Evolutionary conservation across 2,329 filamentous ascomycete genomes (phyloP).

Genomic region (Penicillium sp.): DNA sequence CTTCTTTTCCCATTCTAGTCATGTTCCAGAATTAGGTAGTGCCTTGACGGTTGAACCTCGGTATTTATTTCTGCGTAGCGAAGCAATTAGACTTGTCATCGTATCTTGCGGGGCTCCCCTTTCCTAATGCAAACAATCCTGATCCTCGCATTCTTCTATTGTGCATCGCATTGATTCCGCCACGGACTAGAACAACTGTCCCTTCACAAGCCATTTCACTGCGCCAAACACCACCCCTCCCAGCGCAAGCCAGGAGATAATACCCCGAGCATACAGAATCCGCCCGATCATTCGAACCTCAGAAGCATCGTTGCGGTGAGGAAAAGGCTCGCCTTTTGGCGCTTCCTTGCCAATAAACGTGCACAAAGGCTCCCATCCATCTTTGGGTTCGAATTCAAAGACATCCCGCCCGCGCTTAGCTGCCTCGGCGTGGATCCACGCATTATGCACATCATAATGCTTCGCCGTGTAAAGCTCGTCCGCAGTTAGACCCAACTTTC

Average conservation of each 20-base stretch:
- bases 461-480: slow-evolving; percentile 5
- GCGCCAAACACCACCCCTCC: slow-evolving; percentile 1
- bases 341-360: neutral
- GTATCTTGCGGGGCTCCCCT: too few species aligned
- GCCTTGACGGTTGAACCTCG: too few species aligned
- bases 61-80: too few species aligned
- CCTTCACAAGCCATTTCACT: slow-evolving; percentile 1
- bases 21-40: too few species aligned
- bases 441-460: slow-evolving; percentile 12
- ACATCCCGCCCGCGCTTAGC: slow-evolving; percentile 7
- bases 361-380: slow-evolving; percentile 11
- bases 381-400: slow-evolving; percentile 6
- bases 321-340: slow-evolving; percentile 4
- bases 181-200: too few species aligned
- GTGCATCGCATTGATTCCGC: too few species aligned
- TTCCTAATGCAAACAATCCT: too few species aligned
- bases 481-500: neutral
- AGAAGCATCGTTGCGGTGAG: slow-evolving; percentile 9
- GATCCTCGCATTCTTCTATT: too few species aligned
- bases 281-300: slow-evolving; percentile 3
- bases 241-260: slow-evolving; percentile 6
- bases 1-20: too few species aligned
- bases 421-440: slow-evolving; percentile 7
- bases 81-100: too few species aligned
- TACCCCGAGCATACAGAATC: slow-evolving; percentile 6